These are phyloP conservation scores for Sugiyamaella lignohabitans DNA, from an alignment of 805 yeast species.

Conservation along the genomic window DNA sequence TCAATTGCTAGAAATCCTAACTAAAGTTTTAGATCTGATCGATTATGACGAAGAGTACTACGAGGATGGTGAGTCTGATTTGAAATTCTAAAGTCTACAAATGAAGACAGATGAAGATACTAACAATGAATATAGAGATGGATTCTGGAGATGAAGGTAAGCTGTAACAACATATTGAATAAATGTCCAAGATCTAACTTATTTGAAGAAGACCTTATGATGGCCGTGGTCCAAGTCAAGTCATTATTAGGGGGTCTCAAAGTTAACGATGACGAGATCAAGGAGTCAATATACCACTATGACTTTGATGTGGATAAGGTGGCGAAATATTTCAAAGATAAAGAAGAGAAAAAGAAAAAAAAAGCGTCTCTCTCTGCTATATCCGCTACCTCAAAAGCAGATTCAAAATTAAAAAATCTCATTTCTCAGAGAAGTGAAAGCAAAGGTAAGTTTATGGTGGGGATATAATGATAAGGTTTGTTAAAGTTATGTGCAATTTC, in stretches of 20 bases:
- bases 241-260: constrained; percentile 31
- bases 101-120: constrained; percentile 16
- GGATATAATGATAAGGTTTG: not conserved
- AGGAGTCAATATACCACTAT: constrained; percentile 53
- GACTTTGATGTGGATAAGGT: constrained; percentile 51
- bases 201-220: constrained; percentile 19
- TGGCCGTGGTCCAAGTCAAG: constrained; percentile 22
- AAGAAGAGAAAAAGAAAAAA: constrained; percentile 17
- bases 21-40: constrained; percentile 1
- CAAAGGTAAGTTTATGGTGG: not conserved
- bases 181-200: not conserved
- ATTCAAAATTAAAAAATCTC: not conserved
- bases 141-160: constrained; percentile 24
- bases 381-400: constrained; percentile 2
- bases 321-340: constrained; percentile 39
- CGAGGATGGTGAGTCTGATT: too few relatives aligned
- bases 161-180: constrained; percentile 1
- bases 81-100: constrained; percentile 15
- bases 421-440: too few relatives aligned
- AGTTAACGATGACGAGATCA: constrained; percentile 45
- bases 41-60: constrained; percentile 12
- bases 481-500: not conserved
- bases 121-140: constrained; percentile 15
- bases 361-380: constrained; percentile 12
- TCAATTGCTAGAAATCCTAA: too few relatives aligned